Percentiles rank a stretch among this genome's conserved stretches.
Evolutionary conservation across 306 rosid genomes (phyloP).

Genomic region (Medicago arabica): DNA sequence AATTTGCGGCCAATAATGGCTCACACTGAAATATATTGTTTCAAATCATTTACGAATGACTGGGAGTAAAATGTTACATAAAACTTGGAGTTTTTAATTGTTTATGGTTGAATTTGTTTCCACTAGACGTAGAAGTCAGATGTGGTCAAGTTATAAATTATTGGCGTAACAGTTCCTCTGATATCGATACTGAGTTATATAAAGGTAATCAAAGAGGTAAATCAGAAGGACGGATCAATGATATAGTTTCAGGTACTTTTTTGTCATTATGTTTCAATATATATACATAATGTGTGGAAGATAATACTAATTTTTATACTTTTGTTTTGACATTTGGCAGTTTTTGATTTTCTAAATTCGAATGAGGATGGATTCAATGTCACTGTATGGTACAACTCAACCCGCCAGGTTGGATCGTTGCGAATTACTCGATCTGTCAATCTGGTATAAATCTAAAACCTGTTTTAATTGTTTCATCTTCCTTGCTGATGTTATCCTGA

Average conservation of each 20-base stretch:
- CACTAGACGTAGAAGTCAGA: slow-evolving; percentile 46
- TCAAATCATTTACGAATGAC: slow-evolving; percentile 9
- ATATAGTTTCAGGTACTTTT: slow-evolving; percentile 62
- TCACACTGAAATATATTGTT: slow-evolving; percentile 3
- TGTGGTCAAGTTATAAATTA: slow-evolving; percentile 58
- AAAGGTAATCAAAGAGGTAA: slow-evolving; percentile 50
- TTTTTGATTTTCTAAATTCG: slow-evolving; percentile 77
- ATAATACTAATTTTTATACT: slow-evolving; percentile 36
- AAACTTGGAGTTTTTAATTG: neutral
- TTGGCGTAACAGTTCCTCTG: slow-evolving; percentile 70
- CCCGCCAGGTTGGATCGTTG: slow-evolving; percentile 48
- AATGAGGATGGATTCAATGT: slow-evolving; percentile 57
- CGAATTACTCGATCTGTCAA: slow-evolving; percentile 75
- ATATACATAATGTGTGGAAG: slow-evolving; percentile 1
- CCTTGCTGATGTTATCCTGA: slow-evolving; percentile 23
- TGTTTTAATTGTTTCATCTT: no score
- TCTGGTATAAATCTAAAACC: slow-evolving; percentile 55
- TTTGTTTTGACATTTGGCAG: slow-evolving; percentile 56
- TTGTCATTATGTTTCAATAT: slow-evolving; percentile 19
- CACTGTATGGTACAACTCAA: slow-evolving; percentile 78
- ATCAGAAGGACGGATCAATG: slow-evolving; percentile 40
- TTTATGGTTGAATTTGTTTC: slow-evolving; percentile 35
- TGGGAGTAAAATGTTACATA: slow-evolving; percentile 16
- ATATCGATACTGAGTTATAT: slow-evolving; percentile 57
- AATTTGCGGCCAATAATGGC: slow-evolving; percentile 23